Conservation (phyloP, 305 asterid species). For the Fraxinus sp. region DNA sequence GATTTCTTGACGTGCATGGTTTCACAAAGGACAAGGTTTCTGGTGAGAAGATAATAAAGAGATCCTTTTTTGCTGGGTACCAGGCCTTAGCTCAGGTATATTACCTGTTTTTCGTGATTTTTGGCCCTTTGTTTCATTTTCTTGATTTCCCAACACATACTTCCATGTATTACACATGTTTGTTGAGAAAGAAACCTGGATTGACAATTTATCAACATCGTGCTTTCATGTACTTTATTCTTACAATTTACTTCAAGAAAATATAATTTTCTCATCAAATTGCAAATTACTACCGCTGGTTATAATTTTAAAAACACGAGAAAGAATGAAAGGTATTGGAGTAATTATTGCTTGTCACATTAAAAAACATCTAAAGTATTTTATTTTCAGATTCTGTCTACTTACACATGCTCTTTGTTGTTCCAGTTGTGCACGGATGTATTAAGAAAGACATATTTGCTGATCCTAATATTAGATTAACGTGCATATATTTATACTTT, state of each 20-base stretch:
- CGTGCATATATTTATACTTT: neutral
- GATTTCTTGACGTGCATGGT: conserved; percentile 94
- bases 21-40: conserved; percentile 79
- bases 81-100: conserved; percentile 97
- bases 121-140: neutral
- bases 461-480: neutral
- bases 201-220: neutral
- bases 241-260: neutral
- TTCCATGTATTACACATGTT: neutral
- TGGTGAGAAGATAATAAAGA: conserved; percentile 73
- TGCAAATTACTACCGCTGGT: neutral
- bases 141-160: neutral
- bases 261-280: neutral
- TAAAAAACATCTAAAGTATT: neutral
- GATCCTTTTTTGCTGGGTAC: conserved; percentile 90
- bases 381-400: neutral
- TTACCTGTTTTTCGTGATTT: conserved; percentile 24
- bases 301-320: neutral
- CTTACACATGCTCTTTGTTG: neutral
- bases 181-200: neutral
- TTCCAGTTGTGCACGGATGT: neutral
- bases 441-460: neutral
- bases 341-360: neutral
- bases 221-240: neutral
- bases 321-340: neutral